A percentile compares a stretch with the other conserved stretches of the same genome.
phyloP scores from a whole-genome alignment of 2,329 filamentous ascomycete genomes.

The Diatrype stigma region DNA sequence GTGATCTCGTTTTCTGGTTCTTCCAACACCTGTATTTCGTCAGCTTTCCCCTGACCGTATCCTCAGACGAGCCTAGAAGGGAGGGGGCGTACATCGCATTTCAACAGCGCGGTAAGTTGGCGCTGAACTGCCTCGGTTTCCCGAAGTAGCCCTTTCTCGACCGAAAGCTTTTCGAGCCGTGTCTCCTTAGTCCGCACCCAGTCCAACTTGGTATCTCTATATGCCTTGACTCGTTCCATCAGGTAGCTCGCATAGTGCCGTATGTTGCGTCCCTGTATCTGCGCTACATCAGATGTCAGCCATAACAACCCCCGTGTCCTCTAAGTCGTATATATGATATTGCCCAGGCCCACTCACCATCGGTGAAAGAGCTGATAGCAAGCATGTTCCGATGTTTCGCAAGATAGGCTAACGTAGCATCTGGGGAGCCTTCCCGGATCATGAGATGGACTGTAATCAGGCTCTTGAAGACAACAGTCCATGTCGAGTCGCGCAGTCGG shows the following conservation, averaged over 20 bases:
- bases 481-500: conserved; percentile 89
- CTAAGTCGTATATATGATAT: too few relatives aligned
- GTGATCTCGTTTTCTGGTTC: conserved; percentile 97
- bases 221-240: conserved; percentile 75
- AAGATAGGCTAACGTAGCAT: conserved; percentile 82
- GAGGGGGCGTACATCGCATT: conserved; percentile 72
- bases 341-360: conserved; percentile 65
- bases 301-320: neutral
- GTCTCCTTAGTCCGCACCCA: conserved; percentile 82
- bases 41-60: too few relatives aligned
- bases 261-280: conserved; percentile 93
- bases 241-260: conserved; percentile 87
- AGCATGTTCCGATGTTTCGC: conserved; percentile 78
- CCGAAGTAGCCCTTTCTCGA: conserved; percentile 87
- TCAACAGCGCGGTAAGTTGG: conserved; percentile 79
- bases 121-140: conserved; percentile 89
- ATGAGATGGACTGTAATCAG: conserved; percentile 94
- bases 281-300: conserved; percentile 54
- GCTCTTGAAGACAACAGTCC: conserved; percentile 99
- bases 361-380: conserved; percentile 85
- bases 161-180: conserved; percentile 75
- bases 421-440: conserved; percentile 90
- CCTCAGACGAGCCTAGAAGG: neutral
- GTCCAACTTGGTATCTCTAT: conserved; percentile 78
- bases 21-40: conserved; percentile 68